Evolutionary conservation across 2,329 filamentous ascomycete genomes (phyloP).

Genomic region (Penicillium sp.): DNA sequence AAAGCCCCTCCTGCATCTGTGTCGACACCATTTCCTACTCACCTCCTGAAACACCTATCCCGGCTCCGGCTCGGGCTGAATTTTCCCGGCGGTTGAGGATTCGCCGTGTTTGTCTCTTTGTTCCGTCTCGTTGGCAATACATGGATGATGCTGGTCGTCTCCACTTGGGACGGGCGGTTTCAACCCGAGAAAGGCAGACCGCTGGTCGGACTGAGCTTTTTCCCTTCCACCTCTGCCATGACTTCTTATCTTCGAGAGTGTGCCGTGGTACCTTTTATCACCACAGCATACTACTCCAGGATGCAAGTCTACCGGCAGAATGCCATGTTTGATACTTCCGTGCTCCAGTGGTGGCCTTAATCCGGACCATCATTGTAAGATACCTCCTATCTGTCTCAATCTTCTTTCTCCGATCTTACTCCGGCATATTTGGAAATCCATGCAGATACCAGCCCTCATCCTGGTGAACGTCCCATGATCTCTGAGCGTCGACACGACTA

Average conservation of each 20-base stretch:
- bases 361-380: neutral
- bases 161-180: slow-evolving; percentile 1
- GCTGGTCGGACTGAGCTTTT: slow-evolving; percentile 14
- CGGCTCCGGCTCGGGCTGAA: neutral
- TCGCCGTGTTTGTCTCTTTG: slow-evolving; percentile 1
- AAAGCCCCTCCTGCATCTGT: slow-evolving; percentile 1
- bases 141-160: slow-evolving; percentile 2
- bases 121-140: neutral
- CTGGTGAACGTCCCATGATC: neutral
- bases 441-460: neutral
- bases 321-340: neutral
- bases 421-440: neutral
- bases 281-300: neutral
- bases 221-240: neutral
- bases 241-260: neutral
- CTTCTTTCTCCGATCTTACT: neutral
- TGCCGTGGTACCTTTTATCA: neutral
- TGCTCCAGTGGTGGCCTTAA: neutral
- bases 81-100: slow-evolving; percentile 1
- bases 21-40: neutral
- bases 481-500: neutral
- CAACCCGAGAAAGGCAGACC: slow-evolving; percentile 8
- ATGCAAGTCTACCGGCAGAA: slow-evolving; percentile 1
- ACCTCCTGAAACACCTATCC: slow-evolving; percentile 3
- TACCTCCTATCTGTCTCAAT: neutral